phyloP scores from a whole-genome alignment of 495 filamentous ascomycete species.

The Immersiella caudata region DNA sequence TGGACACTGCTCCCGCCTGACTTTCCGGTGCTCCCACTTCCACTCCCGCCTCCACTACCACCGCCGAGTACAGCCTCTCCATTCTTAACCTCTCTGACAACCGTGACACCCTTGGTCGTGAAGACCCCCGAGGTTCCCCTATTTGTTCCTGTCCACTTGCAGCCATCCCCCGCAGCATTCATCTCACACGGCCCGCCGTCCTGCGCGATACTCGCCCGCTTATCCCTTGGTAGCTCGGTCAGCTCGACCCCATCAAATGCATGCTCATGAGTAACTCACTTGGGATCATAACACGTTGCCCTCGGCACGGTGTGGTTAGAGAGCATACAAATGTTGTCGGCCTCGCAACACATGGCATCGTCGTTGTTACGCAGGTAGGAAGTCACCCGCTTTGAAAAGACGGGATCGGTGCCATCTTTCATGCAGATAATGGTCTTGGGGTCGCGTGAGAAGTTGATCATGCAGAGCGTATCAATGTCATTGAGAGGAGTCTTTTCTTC shows the following conservation, averaged over 20 bases:
- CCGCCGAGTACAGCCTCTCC: background rate
- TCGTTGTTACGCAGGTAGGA: constrained; percentile 14
- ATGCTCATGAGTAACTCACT: background rate
- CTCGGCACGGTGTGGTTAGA: background rate
- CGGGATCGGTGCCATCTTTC: background rate
- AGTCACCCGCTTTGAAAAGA: background rate
- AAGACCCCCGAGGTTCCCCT: background rate
- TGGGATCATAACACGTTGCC: constrained; percentile 8
- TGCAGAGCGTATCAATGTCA: constrained; percentile 11
- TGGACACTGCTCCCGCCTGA: background rate
- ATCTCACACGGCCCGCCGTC: constrained; percentile 11
- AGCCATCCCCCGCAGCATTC: constrained; percentile 9
- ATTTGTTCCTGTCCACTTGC: constrained; percentile 5
- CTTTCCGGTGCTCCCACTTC: background rate
- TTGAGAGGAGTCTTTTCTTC: constrained; percentile 11
- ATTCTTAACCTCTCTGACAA: background rate
- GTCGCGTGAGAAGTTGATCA: constrained; percentile 5
- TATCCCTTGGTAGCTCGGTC: background rate
- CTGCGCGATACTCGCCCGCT: background rate
- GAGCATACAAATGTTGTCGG: constrained; percentile 7
- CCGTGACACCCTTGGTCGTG: background rate
- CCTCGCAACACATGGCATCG: constrained; percentile 12
- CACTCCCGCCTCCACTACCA: background rate
- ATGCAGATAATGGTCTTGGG: constrained; percentile 10
- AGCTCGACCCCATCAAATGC: background rate